Conservation (phyloP, 768 basidiomycete species). For the Serendipita sp. region DNA sequence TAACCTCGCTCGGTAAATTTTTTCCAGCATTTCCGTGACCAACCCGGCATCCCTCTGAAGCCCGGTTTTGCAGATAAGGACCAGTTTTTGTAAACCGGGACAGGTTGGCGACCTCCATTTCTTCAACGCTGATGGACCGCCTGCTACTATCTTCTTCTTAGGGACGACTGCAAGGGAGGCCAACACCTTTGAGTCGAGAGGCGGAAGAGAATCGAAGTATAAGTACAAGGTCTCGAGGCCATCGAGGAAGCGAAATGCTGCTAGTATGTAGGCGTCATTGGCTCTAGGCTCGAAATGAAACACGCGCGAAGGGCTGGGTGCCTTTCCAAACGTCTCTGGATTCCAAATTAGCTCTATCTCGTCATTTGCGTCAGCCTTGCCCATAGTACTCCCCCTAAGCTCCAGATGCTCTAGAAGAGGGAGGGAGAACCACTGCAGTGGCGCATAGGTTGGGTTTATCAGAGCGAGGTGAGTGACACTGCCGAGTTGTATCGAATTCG, state of each 20-base stretch:
- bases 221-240: not conserved
- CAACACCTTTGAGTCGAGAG: not conserved
- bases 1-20: not conserved
- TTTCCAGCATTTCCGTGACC: not conserved
- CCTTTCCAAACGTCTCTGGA: not conserved
- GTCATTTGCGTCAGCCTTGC: not conserved
- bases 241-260: not conserved
- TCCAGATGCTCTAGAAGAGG: not conserved
- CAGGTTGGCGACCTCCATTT: not conserved
- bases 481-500: not conserved
- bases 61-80: constrained; percentile 1
- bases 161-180: not conserved
- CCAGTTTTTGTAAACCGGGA: not conserved
- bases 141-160: not conserved
- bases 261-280: not conserved
- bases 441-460: not conserved
- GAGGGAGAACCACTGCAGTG: not conserved
- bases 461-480: not conserved
- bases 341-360: constrained; percentile 1
- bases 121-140: not conserved
- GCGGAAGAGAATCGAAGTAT: not conserved
- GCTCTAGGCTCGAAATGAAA: not conserved
- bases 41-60: not conserved
- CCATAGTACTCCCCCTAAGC: not conserved
- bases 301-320: not conserved